Evolutionary conservation across 768 basidiomycete species (phyloP), one percentile per base, ranked within the genome.

Genomic region (Leccinum uliginosum): DNA sequence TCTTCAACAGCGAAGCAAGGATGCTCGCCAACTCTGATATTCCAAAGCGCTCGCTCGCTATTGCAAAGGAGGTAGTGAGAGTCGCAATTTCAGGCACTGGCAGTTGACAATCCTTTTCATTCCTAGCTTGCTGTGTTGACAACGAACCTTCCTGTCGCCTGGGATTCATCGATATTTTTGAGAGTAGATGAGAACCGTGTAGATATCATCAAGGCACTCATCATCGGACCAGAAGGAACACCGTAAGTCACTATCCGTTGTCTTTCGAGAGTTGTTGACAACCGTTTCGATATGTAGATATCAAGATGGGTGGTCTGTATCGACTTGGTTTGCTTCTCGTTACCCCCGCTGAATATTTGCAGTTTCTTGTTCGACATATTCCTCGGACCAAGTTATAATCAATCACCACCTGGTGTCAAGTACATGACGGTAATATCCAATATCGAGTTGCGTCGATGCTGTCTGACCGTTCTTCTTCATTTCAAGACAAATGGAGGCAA

Each of bases 131-230:
- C 95, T 2, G 91, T 95, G 38, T 80, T 98, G 52, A 93, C 93
- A 3, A 94, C 93, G 11, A 95, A 93, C 67, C 76, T 98, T 24
- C 95, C 95, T n/a, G 87, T 93, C 14, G 87, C 91, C 6, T 97
- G 93, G 91, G 85, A 93, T 65, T 96, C 94, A 5, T 95, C 92
- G 1, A 87, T 98, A 61, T 97, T 96, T 74, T 73, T 98, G 56
- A 82, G 90, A 51, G 93, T 96, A 4, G 95, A 98, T 68, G 95
- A 97, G 74, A 86, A 83, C 15, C 84, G 93, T 12, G 91, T 94
- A 14, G 93, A 94, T 67, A 80, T 95, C 48, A 93, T 95, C 72
- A 96, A 95, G 67, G 89, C 89, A n/a, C 72, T 92, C 19, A 91
- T 93, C 59, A 91, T 90, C 21, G 95, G 94, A 1, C 94, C 94